A percentile compares a stretch with the other conserved stretches of the same genome.
phyloP scores from a whole-genome alignment of 2,329 filamentous ascomycete species.

The Fusarium guadeloupense region DNA sequence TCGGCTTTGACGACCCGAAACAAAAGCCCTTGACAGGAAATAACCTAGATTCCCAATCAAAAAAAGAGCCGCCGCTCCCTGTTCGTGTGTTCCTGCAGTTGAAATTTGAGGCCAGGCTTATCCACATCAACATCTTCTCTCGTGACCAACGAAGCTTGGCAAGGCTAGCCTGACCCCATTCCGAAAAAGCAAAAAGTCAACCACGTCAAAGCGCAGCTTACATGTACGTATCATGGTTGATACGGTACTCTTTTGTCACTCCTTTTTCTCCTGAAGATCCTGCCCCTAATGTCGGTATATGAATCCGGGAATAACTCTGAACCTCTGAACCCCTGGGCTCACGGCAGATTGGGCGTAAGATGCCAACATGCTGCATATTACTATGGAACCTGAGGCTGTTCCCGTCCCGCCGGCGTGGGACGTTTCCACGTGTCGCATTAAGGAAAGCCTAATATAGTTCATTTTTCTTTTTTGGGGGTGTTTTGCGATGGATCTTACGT shows the following conservation, averaged over 20 bases:
- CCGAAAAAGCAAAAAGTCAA: constrained; percentile 7
- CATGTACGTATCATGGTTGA: not conserved
- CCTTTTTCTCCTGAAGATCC: constrained; percentile 17
- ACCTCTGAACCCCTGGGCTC: constrained; percentile 11
- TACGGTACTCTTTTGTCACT: not conserved
- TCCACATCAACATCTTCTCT: constrained; percentile 20
- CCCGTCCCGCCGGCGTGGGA: constrained; percentile 31
- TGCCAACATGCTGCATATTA: too few species aligned
- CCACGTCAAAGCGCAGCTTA: constrained; percentile 13
- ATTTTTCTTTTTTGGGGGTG: not conserved
- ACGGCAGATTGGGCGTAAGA: not conserved
- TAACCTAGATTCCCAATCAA: not conserved
- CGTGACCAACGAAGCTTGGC: constrained; percentile 24
- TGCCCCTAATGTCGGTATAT: not conserved
- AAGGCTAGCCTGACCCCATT: not conserved
- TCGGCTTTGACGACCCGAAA: not conserved
- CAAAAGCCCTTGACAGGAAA: too few species aligned
- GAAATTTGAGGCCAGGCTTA: constrained; percentile 24
- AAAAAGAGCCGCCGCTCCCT: not conserved
- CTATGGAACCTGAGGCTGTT: constrained; percentile 3
- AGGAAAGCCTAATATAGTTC: constrained; percentile 19
- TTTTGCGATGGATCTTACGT: constrained; percentile 12
- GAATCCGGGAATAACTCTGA: not conserved
- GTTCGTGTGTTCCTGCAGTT: constrained; percentile 6
- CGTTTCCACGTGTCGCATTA: constrained; percentile 29